phyloP scores from a whole-genome alignment of 148 eudicot genomes.

The Vaccinium macrocarpon region DNA sequence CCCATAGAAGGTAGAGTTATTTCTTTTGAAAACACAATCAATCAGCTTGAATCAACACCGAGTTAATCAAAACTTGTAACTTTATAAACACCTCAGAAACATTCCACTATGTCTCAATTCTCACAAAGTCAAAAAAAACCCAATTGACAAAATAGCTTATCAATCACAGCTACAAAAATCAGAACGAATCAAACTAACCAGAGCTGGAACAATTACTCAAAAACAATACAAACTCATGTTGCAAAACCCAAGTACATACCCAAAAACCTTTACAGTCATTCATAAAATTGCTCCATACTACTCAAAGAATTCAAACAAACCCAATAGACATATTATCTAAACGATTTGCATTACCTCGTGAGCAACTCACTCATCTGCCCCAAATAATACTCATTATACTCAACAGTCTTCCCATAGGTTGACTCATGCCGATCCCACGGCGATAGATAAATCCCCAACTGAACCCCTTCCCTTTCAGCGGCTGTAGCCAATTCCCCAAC shows the following conservation, averaged over 20 bases:
- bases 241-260: not conserved
- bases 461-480: constrained; percentile 42
- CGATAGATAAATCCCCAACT: constrained; percentile 72
- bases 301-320: not conserved
- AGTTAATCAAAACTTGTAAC: not conserved
- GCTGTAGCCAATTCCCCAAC: constrained; percentile 63
- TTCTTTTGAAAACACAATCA: not conserved
- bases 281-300: not conserved
- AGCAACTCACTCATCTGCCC: constrained; percentile 71
- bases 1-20: not conserved
- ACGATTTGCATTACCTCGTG: constrained; percentile 8
- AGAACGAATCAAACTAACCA: not conserved
- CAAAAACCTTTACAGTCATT: not conserved
- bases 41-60: not conserved
- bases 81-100: not conserved
- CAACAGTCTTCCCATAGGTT: constrained; percentile 54
- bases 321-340: not conserved
- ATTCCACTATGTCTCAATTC: not conserved
- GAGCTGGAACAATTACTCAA: not conserved
- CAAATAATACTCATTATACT: constrained; percentile 72
- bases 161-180: not conserved
- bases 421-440: constrained; percentile 88
- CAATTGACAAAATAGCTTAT: not conserved
- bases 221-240: not conserved
- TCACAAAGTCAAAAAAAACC: not conserved